Evolutionary conservation across 2,329 filamentous ascomycete species (phyloP).

Genomic region (Calonectria hawksworthii): DNA sequence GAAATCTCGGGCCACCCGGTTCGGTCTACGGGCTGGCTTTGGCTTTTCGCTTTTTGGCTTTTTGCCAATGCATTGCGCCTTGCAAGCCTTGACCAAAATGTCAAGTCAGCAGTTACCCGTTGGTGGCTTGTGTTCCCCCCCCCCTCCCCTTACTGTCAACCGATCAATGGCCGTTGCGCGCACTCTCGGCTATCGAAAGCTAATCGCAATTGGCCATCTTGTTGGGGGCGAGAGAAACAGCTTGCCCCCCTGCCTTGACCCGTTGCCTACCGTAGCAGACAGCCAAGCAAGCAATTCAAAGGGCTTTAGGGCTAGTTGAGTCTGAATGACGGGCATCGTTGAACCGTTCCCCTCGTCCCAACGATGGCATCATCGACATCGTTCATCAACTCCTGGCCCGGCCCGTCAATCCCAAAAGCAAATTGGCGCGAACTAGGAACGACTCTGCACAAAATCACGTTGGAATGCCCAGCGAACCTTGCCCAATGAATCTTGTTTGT

Average conservation of each 20-base stretch:
- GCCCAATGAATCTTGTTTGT: background rate
- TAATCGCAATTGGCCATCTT: conserved; percentile 13
- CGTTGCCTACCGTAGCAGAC: background rate
- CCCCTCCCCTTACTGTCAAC: background rate
- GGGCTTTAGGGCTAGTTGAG: background rate
- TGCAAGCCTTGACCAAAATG: background rate
- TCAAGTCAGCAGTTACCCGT: background rate
- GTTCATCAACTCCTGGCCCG: background rate
- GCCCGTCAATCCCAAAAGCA: background rate
- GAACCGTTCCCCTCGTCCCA: background rate
- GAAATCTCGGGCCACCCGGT: conserved; percentile 13
- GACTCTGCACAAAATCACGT: background rate
- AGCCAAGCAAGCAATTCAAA: background rate
- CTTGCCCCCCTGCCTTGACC: background rate
- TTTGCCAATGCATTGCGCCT: background rate
- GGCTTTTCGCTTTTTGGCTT: background rate
- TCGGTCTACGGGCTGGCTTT: conserved; percentile 5
- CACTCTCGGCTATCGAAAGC: conserved; percentile 15
- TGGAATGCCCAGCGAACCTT: background rate
- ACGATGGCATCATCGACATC: background rate
- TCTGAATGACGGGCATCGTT: background rate
- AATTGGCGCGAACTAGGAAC: background rate
- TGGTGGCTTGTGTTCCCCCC: conserved; percentile 2
- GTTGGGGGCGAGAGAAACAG: conserved; percentile 1
- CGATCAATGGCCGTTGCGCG: background rate